phyloP scores from a whole-genome alignment of 2,329 filamentous ascomycete genomes.

The Sclerotinia spermophila region DNA sequence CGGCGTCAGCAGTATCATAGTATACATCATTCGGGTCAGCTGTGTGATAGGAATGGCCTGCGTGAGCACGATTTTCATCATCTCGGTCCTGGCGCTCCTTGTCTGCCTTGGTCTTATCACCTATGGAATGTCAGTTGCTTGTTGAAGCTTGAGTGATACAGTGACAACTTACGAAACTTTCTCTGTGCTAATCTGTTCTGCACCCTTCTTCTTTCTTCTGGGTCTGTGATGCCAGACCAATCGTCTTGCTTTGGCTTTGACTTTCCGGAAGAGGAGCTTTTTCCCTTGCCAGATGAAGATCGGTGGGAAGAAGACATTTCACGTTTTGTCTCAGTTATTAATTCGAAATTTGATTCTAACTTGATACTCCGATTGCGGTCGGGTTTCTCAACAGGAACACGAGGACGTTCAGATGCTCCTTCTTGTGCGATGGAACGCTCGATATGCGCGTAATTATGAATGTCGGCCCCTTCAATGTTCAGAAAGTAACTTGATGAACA shows the following conservation, averaged over 20 bases:
- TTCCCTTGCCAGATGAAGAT: conserved; percentile 29
- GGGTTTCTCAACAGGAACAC: conserved; percentile 31
- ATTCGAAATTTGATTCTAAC: conserved; percentile 20
- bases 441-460: conserved; percentile 25
- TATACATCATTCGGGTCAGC: conserved; percentile 55
- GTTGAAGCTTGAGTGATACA: background rate
- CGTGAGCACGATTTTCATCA: conserved; percentile 58
- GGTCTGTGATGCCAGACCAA: conserved; percentile 67
- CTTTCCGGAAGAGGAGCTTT: conserved; percentile 29
- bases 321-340: conserved; percentile 31
- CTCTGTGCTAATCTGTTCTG: conserved; percentile 74
- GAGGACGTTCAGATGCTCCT: conserved; percentile 23
- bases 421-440: conserved; percentile 21
- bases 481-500: conserved; percentile 17
- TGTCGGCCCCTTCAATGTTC: conserved; percentile 27
- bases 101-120: conserved; percentile 66
- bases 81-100: conserved; percentile 64
- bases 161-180: conserved; percentile 63
- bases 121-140: conserved; percentile 41
- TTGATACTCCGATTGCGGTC: conserved; percentile 26
- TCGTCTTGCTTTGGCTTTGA: conserved; percentile 51
- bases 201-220: conserved; percentile 67
- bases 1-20: conserved; percentile 48
- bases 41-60: conserved; percentile 60
- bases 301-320: conserved; percentile 35